Evolutionary conservation across 768 basidiomycete species (phyloP).

Genomic region (Tricholoma bakamatsutake): DNA sequence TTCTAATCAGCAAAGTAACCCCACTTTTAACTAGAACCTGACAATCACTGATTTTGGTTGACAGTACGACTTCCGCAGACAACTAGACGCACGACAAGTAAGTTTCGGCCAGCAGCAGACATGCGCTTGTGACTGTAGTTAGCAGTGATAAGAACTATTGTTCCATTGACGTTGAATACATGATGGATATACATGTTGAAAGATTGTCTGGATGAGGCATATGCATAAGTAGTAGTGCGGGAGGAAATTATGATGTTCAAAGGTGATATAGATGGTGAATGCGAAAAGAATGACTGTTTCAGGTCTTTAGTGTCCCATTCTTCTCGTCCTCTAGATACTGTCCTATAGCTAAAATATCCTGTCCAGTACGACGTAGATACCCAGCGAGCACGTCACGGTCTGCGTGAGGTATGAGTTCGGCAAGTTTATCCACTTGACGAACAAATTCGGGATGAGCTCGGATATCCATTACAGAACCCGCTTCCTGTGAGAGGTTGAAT

Average conservation of each 20-base stretch:
- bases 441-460: conserved; percentile 49
- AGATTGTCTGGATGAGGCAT: neutral
- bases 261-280: neutral
- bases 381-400: conserved; percentile 60
- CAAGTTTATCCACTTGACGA: conserved; percentile 65
- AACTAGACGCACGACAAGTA: conserved; percentile 11
- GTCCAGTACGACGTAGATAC: conserved; percentile 68
- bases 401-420: conserved; percentile 66
- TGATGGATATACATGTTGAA: conserved; percentile 1
- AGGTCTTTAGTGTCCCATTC: conserved; percentile 50
- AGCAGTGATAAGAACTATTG: neutral
- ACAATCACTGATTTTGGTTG: neutral
- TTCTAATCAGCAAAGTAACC: conserved; percentile 15
- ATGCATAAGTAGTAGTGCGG: neutral
- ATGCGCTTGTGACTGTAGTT: conserved; percentile 6
- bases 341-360: conserved; percentile 82
- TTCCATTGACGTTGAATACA: conserved; percentile 7
- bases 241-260: neutral
- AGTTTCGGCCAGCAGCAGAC: conserved; percentile 14
- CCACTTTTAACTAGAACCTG: neutral
- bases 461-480: conserved; percentile 29
- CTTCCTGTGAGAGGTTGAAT: conserved; percentile 23
- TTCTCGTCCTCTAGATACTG: conserved; percentile 83
- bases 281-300: conserved; percentile 16
- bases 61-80: conserved; percentile 1